These are phyloP conservation scores for Candida sphagnicola DNA, from an alignment of 805 yeast species.

Conservation along the genomic window DNA sequence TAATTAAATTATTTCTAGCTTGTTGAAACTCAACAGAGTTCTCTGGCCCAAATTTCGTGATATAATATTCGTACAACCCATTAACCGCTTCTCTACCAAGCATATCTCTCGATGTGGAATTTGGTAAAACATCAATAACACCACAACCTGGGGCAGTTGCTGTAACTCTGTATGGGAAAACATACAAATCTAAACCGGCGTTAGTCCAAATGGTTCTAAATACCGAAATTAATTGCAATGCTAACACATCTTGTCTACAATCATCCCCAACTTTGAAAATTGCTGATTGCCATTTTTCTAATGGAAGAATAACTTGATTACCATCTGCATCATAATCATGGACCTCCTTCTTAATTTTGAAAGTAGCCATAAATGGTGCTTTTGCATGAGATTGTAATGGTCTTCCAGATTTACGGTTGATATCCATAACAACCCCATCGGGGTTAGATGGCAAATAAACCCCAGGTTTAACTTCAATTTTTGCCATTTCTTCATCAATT, in stretches of 20 bases:
- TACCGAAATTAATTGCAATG: slow-evolving; percentile 84
- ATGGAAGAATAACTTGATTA: slow-evolving; percentile 25
- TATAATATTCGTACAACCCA: slow-evolving; percentile 89
- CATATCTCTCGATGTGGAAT: slow-evolving; percentile 95
- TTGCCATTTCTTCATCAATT: slow-evolving; percentile 93
- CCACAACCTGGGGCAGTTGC: slow-evolving; percentile 99
- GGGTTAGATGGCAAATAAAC: slow-evolving; percentile 96
- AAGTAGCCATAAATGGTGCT: slow-evolving; percentile 97
- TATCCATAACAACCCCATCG: slow-evolving; percentile 89
- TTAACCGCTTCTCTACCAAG: slow-evolving; percentile 98
- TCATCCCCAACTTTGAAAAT: slow-evolving; percentile 99
- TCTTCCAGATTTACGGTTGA: slow-evolving; percentile 85
- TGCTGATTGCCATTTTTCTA: slow-evolving; percentile 87
- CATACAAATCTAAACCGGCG: slow-evolving; percentile 84
- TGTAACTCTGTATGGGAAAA: slow-evolving; percentile 91
- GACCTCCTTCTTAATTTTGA: slow-evolving; percentile 67
- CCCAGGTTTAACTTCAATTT: slow-evolving; percentile 37
- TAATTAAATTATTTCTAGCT: slow-evolving; percentile 89
- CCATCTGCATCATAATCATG: slow-evolving; percentile 40
- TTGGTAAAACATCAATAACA: slow-evolving; percentile 95
- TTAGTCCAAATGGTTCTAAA: slow-evolving; percentile 88
- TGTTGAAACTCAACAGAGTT: slow-evolving; percentile 82
- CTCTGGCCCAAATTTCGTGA: slow-evolving; percentile 93
- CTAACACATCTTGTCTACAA: slow-evolving; percentile 95
- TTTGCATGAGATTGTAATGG: slow-evolving; percentile 98